These are phyloP conservation scores for Vishniacozyma victoriae DNA, from an alignment of 768 basidiomycete genomes.

Conservation along the genomic window DNA sequence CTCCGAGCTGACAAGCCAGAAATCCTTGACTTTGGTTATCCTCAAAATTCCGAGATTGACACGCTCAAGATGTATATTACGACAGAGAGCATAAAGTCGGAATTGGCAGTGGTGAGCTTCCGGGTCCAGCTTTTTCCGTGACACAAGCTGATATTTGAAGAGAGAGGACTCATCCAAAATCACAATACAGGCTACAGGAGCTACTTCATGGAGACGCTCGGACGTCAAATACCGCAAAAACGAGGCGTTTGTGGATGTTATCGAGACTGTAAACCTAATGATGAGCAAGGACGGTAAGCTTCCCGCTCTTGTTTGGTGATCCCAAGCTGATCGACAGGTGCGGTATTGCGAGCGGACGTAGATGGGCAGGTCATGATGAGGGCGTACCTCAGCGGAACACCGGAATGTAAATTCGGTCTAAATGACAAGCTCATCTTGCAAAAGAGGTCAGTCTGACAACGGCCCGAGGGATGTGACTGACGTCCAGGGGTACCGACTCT, in stretches of 20 bases:
- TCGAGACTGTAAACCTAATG: slow-evolving; percentile 89
- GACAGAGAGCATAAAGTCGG: slow-evolving; percentile 85
- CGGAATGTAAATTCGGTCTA: slow-evolving; percentile 97
- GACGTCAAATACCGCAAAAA: slow-evolving; percentile 99
- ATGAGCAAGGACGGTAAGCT: slow-evolving; percentile 90
- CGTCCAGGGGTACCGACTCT: slow-evolving; percentile 11
- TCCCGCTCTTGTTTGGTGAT: not conserved
- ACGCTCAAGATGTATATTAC: slow-evolving; percentile 97
- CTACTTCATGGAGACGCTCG: slow-evolving; percentile 87
- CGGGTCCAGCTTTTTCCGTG: not conserved
- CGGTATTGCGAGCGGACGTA: slow-evolving; percentile 86
- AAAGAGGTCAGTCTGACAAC: slow-evolving; percentile 56
- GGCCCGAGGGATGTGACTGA: not conserved
- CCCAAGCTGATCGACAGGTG: slow-evolving; percentile 55
- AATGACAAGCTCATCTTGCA: slow-evolving; percentile 98
- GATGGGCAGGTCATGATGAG: slow-evolving; percentile 98
- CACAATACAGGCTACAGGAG: slow-evolving; percentile 92
- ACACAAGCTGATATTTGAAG: slow-evolving; percentile 47
- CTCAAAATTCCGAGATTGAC: slow-evolving; percentile 97
- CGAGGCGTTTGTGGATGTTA: slow-evolving; percentile 98
- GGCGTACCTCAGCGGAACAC: slow-evolving; percentile 91
- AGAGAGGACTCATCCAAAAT: slow-evolving; percentile 92
- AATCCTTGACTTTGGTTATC: slow-evolving; percentile 98
- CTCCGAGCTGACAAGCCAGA: slow-evolving; percentile 53
- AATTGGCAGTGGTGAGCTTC: slow-evolving; percentile 67